These are phyloP conservation scores for Zygotorulaspora sp. DNA, from an alignment of 805 yeast species.

Conservation along the genomic window DNA sequence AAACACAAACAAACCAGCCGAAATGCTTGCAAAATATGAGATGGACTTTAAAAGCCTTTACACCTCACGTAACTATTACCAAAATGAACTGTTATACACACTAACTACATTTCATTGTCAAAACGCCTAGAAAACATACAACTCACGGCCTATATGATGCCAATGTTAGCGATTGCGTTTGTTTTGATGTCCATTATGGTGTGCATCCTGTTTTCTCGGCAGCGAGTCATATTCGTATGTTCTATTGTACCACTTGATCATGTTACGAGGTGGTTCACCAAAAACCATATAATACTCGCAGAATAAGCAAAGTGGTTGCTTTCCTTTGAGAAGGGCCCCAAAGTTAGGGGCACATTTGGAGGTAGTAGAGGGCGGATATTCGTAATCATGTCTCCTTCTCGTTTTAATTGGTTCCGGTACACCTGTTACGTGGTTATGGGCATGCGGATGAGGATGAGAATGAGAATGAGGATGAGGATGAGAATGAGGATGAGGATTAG, in stretches of 20 bases:
- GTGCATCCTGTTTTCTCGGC: constrained; percentile 14
- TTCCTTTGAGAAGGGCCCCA: constrained; percentile 21
- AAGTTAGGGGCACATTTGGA: constrained; percentile 22
- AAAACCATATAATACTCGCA: constrained; percentile 51
- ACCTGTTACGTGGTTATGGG: background rate
- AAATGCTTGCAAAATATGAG: too few species aligned
- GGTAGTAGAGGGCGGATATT: constrained; percentile 12
- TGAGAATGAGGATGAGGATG: background rate
- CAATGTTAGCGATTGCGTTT: constrained; percentile 18
- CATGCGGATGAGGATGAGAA: background rate
- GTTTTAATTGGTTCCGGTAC: background rate
- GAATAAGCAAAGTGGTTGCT: constrained; percentile 40
- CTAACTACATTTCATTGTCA: too few species aligned
- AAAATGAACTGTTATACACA: too few species aligned
- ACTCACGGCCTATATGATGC: too few species aligned
- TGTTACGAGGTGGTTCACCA: constrained; percentile 47
- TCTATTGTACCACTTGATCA: constrained; percentile 47
- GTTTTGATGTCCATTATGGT: constrained; percentile 16
- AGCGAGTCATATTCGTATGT: constrained; percentile 24
- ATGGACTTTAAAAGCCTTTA: background rate
- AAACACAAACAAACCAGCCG: constrained; percentile 14
- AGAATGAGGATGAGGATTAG: background rate
- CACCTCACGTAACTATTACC: background rate
- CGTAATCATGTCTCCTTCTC: constrained; percentile 13
- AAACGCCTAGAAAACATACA: too few species aligned